phyloP scores from a whole-genome alignment of 441 rosid species.

The Rhodomyrtus psidioides region DNA sequence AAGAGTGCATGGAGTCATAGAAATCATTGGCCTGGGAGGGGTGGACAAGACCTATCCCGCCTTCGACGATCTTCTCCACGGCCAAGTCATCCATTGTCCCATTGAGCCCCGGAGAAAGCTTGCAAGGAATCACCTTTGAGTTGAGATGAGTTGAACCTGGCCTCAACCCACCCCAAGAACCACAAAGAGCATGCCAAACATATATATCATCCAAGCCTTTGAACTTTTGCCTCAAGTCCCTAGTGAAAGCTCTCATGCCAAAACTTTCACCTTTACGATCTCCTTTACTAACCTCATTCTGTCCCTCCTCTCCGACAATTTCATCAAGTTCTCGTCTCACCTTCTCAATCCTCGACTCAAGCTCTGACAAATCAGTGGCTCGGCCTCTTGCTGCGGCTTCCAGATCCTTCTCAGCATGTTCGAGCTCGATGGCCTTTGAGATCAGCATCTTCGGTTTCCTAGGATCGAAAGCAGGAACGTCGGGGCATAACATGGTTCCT shows the following conservation, averaged over 20 bases:
- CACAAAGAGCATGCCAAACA: not conserved
- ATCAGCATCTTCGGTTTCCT: slow-evolving; percentile 53
- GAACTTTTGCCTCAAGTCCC: not conserved
- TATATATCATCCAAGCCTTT: not conserved
- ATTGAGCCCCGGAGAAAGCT: not conserved
- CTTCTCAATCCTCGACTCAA: slow-evolving; percentile 30
- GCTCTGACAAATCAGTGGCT: slow-evolving; percentile 19
- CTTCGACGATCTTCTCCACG: not conserved
- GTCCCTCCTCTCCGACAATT: slow-evolving; percentile 19
- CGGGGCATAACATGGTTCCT: slow-evolving; percentile 35
- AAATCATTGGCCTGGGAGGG: not conserved
- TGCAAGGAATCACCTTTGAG: not conserved
- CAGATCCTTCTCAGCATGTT: slow-evolving; percentile 38
- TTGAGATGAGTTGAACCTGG: not conserved
- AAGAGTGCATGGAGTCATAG: not conserved
- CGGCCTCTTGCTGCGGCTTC: slow-evolving; percentile 25
- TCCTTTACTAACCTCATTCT: not conserved
- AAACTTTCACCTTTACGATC: not conserved
- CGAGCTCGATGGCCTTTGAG: slow-evolving; percentile 53
- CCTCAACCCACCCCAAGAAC: not conserved
- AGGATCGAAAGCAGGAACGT: slow-evolving; percentile 39
- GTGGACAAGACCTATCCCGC: not conserved
- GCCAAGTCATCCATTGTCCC: not conserved
- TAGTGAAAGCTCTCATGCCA: not conserved
- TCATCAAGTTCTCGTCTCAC: slow-evolving; percentile 39